A percentile compares a stretch with the other conserved stretches of the same genome.
phyloP scores from a whole-genome alignment of 371 early-diverging fungal species.

The Mortierella polycephala region DNA sequence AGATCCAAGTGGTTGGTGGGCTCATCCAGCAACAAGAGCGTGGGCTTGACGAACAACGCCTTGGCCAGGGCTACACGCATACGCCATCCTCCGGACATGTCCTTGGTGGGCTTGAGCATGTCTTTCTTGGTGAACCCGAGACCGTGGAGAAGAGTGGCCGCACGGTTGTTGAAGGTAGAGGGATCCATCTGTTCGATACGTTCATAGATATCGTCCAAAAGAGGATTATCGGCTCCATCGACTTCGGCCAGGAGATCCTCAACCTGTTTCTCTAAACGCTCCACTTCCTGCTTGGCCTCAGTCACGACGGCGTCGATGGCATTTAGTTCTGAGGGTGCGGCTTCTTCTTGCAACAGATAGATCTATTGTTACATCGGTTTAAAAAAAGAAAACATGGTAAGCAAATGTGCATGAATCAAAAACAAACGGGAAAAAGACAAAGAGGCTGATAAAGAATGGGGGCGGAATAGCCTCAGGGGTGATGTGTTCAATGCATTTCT shows the following conservation, averaged over 20 bases:
- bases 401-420: no score
- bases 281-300: slow-evolving; percentile 89
- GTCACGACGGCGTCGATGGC: slow-evolving; percentile 93
- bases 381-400: no score
- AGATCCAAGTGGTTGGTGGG: slow-evolving; percentile 98
- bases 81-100: slow-evolving; percentile 99
- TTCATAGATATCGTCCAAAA: slow-evolving; percentile 94
- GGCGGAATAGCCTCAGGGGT: no score
- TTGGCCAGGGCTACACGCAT: slow-evolving; percentile 98
- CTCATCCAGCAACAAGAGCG: slow-evolving; percentile 97
- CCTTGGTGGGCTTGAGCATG: slow-evolving; percentile 90
- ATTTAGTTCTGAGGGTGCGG: slow-evolving; percentile 90
- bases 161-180: slow-evolving; percentile 94
- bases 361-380: slow-evolving; percentile 91
- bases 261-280: slow-evolving; percentile 90
- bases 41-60: slow-evolving; percentile 96
- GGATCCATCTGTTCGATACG: slow-evolving; percentile 94
- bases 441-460: no score
- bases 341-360: slow-evolving; percentile 95
- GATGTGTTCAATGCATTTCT: no score
- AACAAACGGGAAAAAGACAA: no score
- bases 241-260: slow-evolving; percentile 88
- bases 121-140: slow-evolving; percentile 92
- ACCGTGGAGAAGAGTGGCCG: slow-evolving; percentile 91
- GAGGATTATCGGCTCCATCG: slow-evolving; percentile 86